A percentile compares a stretch with the other conserved stretches of the same genome.
Conservation (phyloP, 257 asterid genomes). For the Ilex asprella region DNA sequence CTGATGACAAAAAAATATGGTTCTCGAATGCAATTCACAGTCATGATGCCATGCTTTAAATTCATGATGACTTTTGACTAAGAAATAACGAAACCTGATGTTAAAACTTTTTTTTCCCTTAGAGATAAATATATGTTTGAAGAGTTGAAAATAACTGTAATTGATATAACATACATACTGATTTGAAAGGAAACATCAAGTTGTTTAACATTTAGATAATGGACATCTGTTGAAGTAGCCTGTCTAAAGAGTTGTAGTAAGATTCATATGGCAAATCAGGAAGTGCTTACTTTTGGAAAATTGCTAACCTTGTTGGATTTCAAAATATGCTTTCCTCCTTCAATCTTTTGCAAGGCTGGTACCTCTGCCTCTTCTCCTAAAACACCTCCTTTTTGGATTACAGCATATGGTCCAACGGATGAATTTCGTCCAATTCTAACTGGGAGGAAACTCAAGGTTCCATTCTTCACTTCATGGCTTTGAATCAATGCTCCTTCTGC, state of each 20-base stretch:
- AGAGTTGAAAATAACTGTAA: too few relatives aligned
- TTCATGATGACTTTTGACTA: too few relatives aligned
- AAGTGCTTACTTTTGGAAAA: slow-evolving; percentile 29
- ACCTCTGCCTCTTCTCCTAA: slow-evolving; percentile 49
- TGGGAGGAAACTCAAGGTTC: slow-evolving; percentile 49
- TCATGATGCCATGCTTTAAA: too few relatives aligned
- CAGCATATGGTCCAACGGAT: slow-evolving; percentile 56
- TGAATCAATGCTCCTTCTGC: slow-evolving; percentile 74
- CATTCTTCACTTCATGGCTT: slow-evolving; percentile 61
- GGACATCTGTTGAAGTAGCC: not conserved
- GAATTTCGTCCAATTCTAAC: slow-evolving; percentile 51
- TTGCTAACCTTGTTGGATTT: slow-evolving; percentile 28
- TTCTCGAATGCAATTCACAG: too few relatives aligned
- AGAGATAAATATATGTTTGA: too few relatives aligned
- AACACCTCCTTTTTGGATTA: slow-evolving; percentile 55
- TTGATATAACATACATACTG: too few relatives aligned
- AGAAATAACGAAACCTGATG: too few relatives aligned
- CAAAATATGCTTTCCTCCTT: slow-evolving; percentile 29
- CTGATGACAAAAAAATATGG: too few relatives aligned
- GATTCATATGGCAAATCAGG: not conserved
- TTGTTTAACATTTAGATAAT: too few relatives aligned
- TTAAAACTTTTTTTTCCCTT: too few relatives aligned
- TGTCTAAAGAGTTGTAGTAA: not conserved
- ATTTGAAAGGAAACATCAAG: too few relatives aligned
- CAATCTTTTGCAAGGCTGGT: slow-evolving; percentile 45